Conservation (phyloP, 2,329 filamentous ascomycete species). For the Pestalotiopsis sp. region DNA sequence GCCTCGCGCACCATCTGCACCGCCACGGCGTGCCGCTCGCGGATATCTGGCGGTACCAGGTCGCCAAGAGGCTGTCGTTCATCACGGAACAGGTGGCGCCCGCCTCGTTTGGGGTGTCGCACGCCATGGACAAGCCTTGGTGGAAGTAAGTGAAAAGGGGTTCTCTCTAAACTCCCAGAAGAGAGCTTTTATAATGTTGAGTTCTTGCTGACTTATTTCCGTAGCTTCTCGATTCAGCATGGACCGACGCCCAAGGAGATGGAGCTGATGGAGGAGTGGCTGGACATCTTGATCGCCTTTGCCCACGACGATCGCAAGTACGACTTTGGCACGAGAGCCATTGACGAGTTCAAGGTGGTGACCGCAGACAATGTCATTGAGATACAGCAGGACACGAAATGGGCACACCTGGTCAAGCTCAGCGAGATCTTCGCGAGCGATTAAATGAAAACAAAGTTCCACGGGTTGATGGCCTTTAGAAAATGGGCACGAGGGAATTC, state of each 20-base stretch:
- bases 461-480: no score
- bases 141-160: slow-evolving; percentile 39
- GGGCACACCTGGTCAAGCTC: slow-evolving; percentile 32
- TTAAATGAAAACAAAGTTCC: background rate
- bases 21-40: slow-evolving; percentile 33
- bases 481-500: no score
- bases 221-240: slow-evolving; percentile 40
- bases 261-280: slow-evolving; percentile 40
- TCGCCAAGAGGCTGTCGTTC: slow-evolving; percentile 43
- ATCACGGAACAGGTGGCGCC: slow-evolving; percentile 42
- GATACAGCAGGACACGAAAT: slow-evolving; percentile 36
- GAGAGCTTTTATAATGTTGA: background rate
- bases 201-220: background rate
- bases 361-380: slow-evolving; percentile 35
- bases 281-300: slow-evolving; percentile 38
- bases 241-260: slow-evolving; percentile 37
- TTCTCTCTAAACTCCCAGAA: background rate
- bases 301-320: slow-evolving; percentile 33
- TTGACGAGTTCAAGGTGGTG: slow-evolving; percentile 38
- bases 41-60: slow-evolving; percentile 44
- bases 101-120: slow-evolving; percentile 33
- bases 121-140: slow-evolving; percentile 44
- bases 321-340: slow-evolving; percentile 34
- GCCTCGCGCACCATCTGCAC: slow-evolving; percentile 32
- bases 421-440: slow-evolving; percentile 28